phyloP scores from a whole-genome alignment of 768 basidiomycete species.

The Mycena vitilis region DNA sequence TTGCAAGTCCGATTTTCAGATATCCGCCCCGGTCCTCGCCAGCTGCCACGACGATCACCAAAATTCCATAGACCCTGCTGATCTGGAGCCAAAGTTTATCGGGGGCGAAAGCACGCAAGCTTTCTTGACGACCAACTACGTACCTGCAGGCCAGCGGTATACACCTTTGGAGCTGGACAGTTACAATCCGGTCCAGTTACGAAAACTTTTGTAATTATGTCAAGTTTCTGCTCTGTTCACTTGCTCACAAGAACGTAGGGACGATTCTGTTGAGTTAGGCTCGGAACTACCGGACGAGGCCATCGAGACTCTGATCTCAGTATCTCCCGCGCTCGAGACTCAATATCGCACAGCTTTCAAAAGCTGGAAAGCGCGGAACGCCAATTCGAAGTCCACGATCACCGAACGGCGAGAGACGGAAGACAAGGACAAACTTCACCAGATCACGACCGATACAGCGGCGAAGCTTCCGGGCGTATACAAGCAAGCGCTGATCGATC shows the following conservation, averaged over 20 bases:
- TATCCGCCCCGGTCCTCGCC: slow-evolving; percentile 12
- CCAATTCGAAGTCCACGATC: background rate
- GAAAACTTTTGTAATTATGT: background rate
- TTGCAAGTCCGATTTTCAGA: background rate
- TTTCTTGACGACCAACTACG: slow-evolving; percentile 14
- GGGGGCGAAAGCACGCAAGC: slow-evolving; percentile 18
- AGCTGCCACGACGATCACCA: background rate
- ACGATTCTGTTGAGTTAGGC: slow-evolving; percentile 3
- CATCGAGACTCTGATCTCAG: slow-evolving; percentile 11
- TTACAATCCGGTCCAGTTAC: background rate
- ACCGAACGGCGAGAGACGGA: background rate
- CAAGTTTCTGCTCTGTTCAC: no score
- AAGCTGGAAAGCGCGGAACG: slow-evolving; percentile 10
- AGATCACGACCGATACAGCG: no score
- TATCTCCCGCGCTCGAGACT: background rate
- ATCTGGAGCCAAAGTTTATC: slow-evolving; percentile 18
- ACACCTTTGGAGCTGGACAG: background rate
- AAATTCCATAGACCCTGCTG: background rate
- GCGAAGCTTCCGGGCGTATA: no score
- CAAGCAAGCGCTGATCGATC: slow-evolving; percentile 8
- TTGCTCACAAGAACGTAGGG: background rate
- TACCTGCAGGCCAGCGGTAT: slow-evolving; percentile 6
- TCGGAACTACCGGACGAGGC: background rate
- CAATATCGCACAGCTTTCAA: slow-evolving; percentile 3
- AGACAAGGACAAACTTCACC: background rate